Evolutionary conservation across 164 flowering plant genomes (phyloP).

Genomic region (Cinnamomum chago): DNA sequence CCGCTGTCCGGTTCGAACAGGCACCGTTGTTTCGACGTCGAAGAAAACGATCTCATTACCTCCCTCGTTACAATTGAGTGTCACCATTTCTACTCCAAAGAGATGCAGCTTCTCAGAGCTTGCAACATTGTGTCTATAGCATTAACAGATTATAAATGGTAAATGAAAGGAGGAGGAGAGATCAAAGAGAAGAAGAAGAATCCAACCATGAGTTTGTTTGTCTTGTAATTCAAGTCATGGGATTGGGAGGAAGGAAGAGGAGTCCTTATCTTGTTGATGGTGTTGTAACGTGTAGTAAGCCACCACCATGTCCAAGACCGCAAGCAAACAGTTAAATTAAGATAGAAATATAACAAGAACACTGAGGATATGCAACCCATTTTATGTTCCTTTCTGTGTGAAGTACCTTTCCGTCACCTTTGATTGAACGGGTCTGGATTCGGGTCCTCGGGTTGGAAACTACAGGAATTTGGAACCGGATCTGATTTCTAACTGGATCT

Average conservation of each 20-base stretch:
- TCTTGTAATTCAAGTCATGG: conserved; percentile 6
- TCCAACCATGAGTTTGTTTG: conserved; percentile 2
- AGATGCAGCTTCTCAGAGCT: neutral
- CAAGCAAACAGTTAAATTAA: neutral
- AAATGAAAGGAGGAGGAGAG: neutral
- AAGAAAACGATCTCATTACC: conserved; percentile 72
- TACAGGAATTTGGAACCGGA: neutral
- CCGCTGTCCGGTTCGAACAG: conserved; percentile 46
- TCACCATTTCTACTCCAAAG: neutral
- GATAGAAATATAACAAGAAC: neutral
- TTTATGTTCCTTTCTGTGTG: neutral
- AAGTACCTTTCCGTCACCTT: neutral
- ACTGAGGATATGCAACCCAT: neutral
- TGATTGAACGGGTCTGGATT: neutral
- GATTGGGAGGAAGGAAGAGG: neutral
- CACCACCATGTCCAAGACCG: neutral
- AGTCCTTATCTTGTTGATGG: neutral
- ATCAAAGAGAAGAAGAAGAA: neutral
- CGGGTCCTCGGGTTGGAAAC: neutral
- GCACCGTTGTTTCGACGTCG: conserved; percentile 85
- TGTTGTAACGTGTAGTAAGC: neutral
- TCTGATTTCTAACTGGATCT: neutral
- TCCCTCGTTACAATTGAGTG: neutral
- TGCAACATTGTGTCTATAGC: neutral
- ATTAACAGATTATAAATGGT: neutral